phyloP scores from a whole-genome alignment of 2,329 filamentous ascomycete species.

The Trichoderma asperellum region DNA sequence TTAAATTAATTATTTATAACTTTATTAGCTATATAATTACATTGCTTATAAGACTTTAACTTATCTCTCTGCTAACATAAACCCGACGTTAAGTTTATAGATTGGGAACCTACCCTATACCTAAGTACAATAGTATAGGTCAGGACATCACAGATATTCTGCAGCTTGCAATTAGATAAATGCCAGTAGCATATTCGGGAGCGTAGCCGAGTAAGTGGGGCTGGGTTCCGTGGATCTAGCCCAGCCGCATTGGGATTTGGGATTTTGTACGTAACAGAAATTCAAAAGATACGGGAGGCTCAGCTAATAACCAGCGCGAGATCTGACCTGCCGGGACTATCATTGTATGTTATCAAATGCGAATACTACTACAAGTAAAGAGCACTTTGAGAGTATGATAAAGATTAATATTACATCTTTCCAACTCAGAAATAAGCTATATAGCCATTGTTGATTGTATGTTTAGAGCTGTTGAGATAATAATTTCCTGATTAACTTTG shows the following conservation, averaged over 20 bases:
- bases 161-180: not conserved
- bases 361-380: not conserved
- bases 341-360: not conserved
- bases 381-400: not conserved
- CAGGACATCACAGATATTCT: no score
- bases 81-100: no score
- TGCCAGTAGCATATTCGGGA: not conserved
- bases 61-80: no score
- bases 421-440: not conserved
- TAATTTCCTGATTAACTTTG: no score
- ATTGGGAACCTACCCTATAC: no score
- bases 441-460: no score
- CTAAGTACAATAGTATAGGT: no score
- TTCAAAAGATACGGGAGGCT: not conserved
- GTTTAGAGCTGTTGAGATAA: no score
- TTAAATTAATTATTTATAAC: no score
- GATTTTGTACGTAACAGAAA: conserved; percentile 20
- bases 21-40: no score
- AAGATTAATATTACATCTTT: not conserved
- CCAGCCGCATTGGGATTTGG: conserved; percentile 13
- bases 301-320: not conserved
- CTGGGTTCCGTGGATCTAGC: conserved; percentile 6
- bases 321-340: not conserved
- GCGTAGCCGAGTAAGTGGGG: conserved; percentile 2
- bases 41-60: not conserved